Evolutionary conservation across 2,329 filamentous ascomycete species (phyloP).

Genomic region (Bipolaris sorokiniana): DNA sequence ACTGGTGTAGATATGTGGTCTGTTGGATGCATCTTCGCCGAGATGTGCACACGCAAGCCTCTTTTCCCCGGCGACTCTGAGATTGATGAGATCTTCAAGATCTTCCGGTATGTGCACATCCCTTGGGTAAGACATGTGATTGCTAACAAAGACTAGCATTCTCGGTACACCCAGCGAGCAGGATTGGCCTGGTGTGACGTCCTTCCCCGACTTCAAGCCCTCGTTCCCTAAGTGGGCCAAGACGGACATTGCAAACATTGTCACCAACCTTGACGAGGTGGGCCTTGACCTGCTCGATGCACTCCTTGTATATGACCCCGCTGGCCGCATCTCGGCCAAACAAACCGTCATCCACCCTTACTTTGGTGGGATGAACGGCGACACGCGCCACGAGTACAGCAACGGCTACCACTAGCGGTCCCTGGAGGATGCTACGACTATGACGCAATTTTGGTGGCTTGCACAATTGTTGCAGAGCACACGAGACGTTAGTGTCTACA

Average conservation of each 20-base stretch:
- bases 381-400: constrained; percentile 46
- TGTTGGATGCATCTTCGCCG: constrained; percentile 90
- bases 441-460: constrained; percentile 35
- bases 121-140: constrained; percentile 61
- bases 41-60: constrained; percentile 94
- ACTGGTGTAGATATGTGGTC: constrained; percentile 98
- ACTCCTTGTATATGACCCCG: constrained; percentile 86
- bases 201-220: constrained; percentile 90
- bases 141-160: constrained; percentile 47
- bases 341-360: constrained; percentile 84
- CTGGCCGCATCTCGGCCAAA: constrained; percentile 86
- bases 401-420: constrained; percentile 41
- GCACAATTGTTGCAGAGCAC: constrained; percentile 24
- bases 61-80: constrained; percentile 92
- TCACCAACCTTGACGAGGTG: constrained; percentile 73
- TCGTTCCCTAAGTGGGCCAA: constrained; percentile 91
- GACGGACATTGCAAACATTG: constrained; percentile 69
- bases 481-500: constrained; percentile 16
- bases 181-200: constrained; percentile 89
- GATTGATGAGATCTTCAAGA: constrained; percentile 95
- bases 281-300: constrained; percentile 72
- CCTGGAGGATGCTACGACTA: constrained; percentile 37
- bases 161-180: constrained; percentile 84
- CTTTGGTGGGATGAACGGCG: constrained; percentile 63
- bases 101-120: constrained; percentile 79